phyloP scores from a whole-genome alignment of 1,139 yeast genomes.

The Pichia sp. region DNA sequence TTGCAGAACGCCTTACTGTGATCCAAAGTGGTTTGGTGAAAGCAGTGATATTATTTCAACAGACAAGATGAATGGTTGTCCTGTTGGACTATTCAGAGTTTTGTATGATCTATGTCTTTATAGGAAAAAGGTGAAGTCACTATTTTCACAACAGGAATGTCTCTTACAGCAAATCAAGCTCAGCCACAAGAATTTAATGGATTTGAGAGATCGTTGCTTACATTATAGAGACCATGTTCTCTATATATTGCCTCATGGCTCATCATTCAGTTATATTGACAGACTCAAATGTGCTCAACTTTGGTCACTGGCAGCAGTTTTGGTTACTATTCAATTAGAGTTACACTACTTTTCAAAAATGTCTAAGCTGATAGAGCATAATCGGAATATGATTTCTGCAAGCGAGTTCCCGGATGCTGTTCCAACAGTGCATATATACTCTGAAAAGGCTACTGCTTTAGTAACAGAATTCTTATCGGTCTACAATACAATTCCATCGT shows the following conservation, averaged over 20 bases:
- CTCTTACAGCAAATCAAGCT: conserved; percentile 1
- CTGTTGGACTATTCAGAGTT: conserved; percentile 49
- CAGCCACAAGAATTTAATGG: conserved; percentile 7
- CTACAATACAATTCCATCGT: conserved; percentile 41
- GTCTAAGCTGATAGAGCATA: conserved; percentile 8
- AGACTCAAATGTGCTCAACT: conserved; percentile 49
- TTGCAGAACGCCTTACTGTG: conserved; percentile 48
- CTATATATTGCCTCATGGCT: conserved; percentile 24
- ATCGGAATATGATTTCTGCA: conserved; percentile 2
- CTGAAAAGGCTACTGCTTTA: conserved; percentile 31
- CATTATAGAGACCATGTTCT: conserved; percentile 46
- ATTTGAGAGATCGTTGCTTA: conserved; percentile 16
- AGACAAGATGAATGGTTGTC: conserved; percentile 53
- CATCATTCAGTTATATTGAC: conserved; percentile 32
- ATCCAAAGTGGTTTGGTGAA: conserved; percentile 49
- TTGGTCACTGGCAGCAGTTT: conserved; percentile 49
- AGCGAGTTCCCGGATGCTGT: conserved; percentile 13
- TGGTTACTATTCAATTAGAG: conserved; percentile 32
- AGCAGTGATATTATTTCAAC: conserved; percentile 41
- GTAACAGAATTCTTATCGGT: conserved; percentile 45
- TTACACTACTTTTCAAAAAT: conserved; percentile 25
- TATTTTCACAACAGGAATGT: conserved; percentile 6
- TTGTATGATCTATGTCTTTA: conserved; percentile 25
- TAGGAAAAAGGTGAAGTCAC: conserved; percentile 9
- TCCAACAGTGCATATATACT: conserved; percentile 11